These are phyloP conservation scores for Pythium plurisporium DNA, from an alignment of 352 stramenopile species.

Conservation along the genomic window DNA sequence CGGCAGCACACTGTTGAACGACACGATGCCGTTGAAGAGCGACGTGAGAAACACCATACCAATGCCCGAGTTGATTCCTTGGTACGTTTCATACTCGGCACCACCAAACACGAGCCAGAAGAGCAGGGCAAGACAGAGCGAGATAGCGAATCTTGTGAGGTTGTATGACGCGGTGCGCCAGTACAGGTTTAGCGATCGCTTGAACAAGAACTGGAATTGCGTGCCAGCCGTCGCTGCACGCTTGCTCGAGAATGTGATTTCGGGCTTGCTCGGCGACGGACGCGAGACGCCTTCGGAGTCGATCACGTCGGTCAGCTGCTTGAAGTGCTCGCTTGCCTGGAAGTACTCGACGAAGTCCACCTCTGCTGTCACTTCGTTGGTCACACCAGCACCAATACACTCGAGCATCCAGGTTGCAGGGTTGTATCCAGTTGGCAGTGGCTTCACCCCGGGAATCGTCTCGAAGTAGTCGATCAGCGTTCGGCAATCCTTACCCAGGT, in stretches of 20 bases:
- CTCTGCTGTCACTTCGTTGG: conserved; percentile 16
- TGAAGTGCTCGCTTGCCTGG: conserved; percentile 8
- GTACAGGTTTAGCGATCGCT: conserved; percentile 49
- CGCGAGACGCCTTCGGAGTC: conserved; percentile 18
- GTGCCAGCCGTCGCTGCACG: conserved; percentile 7
- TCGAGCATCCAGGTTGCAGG: conserved; percentile 90
- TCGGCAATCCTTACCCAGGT: conserved; percentile 16
- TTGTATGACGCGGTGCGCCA: conserved; percentile 75
- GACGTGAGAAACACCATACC: conserved; percentile 69
- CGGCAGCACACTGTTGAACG: conserved; percentile 80
- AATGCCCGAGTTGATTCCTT: conserved; percentile 29
- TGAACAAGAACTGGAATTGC: conserved; percentile 33
- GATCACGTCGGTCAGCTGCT: conserved; percentile 6
- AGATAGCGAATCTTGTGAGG: conserved; percentile 46
- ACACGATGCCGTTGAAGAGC: conserved; percentile 77
- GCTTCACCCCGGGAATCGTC: conserved; percentile 32
- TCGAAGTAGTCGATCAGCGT: conserved; percentile 47
- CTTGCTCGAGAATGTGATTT: conserved; percentile 21
- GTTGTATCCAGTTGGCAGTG: conserved; percentile 56
- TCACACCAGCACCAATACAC: conserved; percentile 44
- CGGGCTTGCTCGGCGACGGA: background rate
- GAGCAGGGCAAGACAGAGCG: conserved; percentile 51
- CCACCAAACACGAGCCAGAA: conserved; percentile 50
- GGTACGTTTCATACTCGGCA: conserved; percentile 23
- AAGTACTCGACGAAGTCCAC: conserved; percentile 29